Base-by-base conservation (phyloP, 1,139 yeast genomes). In the Arxiozyma telluris region DNA sequence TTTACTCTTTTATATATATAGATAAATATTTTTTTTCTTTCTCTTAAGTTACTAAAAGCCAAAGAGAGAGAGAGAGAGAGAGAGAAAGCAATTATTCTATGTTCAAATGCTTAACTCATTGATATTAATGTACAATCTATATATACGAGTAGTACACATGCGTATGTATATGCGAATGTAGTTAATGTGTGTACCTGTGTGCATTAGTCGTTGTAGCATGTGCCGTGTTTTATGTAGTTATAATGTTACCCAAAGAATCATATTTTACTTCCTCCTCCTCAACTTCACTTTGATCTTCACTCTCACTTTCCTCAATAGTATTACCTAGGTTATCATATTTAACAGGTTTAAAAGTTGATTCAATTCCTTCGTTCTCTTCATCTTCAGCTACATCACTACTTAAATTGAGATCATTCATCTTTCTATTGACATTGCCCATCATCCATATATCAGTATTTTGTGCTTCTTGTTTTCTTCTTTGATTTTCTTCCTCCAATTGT, bases 371-470 rank as follows among this genome's bases (percentile, higher is more conserved):
- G 5, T 58, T 62, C 12, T 54, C 55, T 3, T 53, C 56, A 3
- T 58, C 65, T 30, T 61, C 69, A n/a, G n/a, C n/a, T n/a, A n/a
- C n/a, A 1, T 60, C 65, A 12, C 63, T 67, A 1, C 57, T 62
- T 15, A 59, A 53, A 5, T 59, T 55, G 4, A 54, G 41, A 1
- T 52, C 50, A 4, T 51, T 23, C 47, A 54, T 54, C 34, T 60
- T 58, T 52, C 85, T 80, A 61, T 85, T 89, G 18, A 83, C 84
- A 64, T 84, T 87, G 0, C 96, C 96, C 72, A 81, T 78, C 72
- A 79, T 74, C 96, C 95, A 88, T 6, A 85, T 71, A 69, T 87
- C 96, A 21, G 74, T 83, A 20, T 73, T 73, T 20, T 67, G 71
- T 1, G 71, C 69, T 44, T 69, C 76, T 41, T 78, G 76, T 63